Evolutionary conservation across 495 filamentous ascomycete genomes (phyloP), one percentile per base, ranked within the genome.

Genomic region (Aspergillus hancockii): DNA sequence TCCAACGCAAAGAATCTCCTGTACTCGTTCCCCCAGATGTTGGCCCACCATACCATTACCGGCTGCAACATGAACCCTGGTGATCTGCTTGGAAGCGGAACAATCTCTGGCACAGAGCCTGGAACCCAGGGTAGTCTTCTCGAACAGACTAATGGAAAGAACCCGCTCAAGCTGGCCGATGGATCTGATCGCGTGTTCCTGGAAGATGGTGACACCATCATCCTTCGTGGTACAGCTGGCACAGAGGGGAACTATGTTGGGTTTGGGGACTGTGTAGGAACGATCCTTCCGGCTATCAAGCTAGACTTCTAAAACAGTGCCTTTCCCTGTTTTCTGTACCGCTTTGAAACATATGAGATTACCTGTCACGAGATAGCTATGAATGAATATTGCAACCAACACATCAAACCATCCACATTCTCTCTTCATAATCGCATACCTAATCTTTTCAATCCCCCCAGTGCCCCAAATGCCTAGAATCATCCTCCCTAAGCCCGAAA

Each of bases 1-100:
- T 90, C 86, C 43, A 90, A 80, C 56, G 82, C 85, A 10, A 80
- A 75, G 58, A 84, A 96, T 70, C 83, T 97, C 28, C 82, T 98
- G 21, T 98, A 85, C 81, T 96, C 91, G 0, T 98, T 96, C 75
- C 84, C 90, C 14, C 93, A 98, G 75, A 96, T 98, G 91, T 79
- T 98, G 38, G 87, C 93, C 0, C 93, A 98, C 68, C 93, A 98
- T 69, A 88, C 90, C 7, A 81, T 93, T 47, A 90, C 88, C 1
- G 93, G 93, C 22, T 98, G 93, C 70, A 86, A 88, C 16, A 70
- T 98, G 78, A 83, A 85, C 41, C 79, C 88, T 0, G 93, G 93
- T 36, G 93, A 98, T 64, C 73, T 98, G 52, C 71, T 98, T 1
- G 93, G 92, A 19, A 93, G 89, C 4, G 93, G 93, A 3, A 98